phyloP scores from a whole-genome alignment of 139 green algal genomes.

The Picocystis salinarum region DNA sequence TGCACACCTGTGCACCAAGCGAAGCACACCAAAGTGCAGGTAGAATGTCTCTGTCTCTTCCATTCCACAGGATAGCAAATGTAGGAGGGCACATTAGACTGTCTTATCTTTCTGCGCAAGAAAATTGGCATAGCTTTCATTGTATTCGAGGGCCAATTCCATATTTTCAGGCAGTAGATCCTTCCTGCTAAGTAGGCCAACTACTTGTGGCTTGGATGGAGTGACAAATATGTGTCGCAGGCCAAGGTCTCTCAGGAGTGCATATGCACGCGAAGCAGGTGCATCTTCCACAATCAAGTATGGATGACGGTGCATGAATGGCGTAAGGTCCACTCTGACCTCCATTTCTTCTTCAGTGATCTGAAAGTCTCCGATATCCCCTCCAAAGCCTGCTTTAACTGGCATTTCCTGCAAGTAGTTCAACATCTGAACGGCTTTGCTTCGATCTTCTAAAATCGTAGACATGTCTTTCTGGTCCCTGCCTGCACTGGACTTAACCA shows the following conservation, averaged over 20 bases:
- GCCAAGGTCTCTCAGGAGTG: slow-evolving; percentile 59
- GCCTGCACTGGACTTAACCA: neutral
- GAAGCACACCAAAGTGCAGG: no score
- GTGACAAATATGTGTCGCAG: slow-evolving; percentile 58
- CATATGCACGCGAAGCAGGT: slow-evolving; percentile 43
- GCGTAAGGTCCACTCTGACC: slow-evolving; percentile 23
- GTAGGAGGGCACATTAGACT: no score
- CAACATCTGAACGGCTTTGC: no score
- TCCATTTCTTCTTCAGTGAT: slow-evolving; percentile 2
- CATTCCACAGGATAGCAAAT: no score
- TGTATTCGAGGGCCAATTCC: slow-evolving; percentile 21
- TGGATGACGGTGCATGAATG: slow-evolving; percentile 39
- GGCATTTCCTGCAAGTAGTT: neutral
- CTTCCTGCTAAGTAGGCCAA: slow-evolving; percentile 61
- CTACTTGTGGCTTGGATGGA: slow-evolving; percentile 28
- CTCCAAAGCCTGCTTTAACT: slow-evolving; percentile 5
- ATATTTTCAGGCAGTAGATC: slow-evolving; percentile 39
- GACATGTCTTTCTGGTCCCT: slow-evolving; percentile 19
- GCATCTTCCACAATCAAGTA: slow-evolving; percentile 26
- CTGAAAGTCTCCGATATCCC: neutral
- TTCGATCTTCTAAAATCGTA: neutral
- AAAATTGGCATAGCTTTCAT: no score
- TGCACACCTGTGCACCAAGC: no score
- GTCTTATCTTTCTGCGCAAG: slow-evolving; percentile 1
- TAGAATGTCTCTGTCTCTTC: no score